Percentiles rank a stretch among this genome's conserved stretches.
These are phyloP conservation scores for Phalaenopsis equestris DNA, from an alignment of 106 monocot species.

Conservation along the genomic window DNA sequence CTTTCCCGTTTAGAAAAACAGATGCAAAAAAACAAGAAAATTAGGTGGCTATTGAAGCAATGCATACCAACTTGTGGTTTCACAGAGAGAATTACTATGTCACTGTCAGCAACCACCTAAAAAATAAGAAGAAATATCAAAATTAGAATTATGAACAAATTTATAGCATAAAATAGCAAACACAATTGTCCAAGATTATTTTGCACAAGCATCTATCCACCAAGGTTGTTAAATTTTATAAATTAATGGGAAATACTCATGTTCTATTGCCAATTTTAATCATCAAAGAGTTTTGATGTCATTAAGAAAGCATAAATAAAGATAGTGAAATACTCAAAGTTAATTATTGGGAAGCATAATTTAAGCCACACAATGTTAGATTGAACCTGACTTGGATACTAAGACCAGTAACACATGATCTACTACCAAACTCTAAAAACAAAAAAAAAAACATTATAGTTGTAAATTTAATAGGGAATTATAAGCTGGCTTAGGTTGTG, in stretches of 20 bases:
- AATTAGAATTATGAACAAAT: neutral
- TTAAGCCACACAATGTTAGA: no score
- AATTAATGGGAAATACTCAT: neutral
- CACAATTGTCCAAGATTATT: neutral
- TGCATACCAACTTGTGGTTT: constrained; percentile 87
- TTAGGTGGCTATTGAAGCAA: neutral
- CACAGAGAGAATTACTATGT: constrained; percentile 78
- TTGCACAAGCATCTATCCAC: neutral
- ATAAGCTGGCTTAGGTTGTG: no score
- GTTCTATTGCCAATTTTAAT: no score
- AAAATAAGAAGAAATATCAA: constrained; percentile 6
- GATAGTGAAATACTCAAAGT: neutral
- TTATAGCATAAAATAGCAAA: neutral
- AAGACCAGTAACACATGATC: no score
- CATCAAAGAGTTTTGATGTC: neutral
- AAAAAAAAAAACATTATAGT: no score
- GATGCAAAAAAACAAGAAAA: neutral
- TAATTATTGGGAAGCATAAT: neutral
- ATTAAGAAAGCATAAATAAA: neutral
- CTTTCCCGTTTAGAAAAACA: neutral
- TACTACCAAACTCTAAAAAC: no score
- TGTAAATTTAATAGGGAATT: no score
- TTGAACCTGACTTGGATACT: no score
- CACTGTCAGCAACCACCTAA: constrained; percentile 71
- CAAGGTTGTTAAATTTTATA: neutral